Percentiles rank a stretch among this genome's conserved stretches.
Conservation (phyloP, 768 basidiomycete genomes). For the Termitomyces sp. region DNA sequence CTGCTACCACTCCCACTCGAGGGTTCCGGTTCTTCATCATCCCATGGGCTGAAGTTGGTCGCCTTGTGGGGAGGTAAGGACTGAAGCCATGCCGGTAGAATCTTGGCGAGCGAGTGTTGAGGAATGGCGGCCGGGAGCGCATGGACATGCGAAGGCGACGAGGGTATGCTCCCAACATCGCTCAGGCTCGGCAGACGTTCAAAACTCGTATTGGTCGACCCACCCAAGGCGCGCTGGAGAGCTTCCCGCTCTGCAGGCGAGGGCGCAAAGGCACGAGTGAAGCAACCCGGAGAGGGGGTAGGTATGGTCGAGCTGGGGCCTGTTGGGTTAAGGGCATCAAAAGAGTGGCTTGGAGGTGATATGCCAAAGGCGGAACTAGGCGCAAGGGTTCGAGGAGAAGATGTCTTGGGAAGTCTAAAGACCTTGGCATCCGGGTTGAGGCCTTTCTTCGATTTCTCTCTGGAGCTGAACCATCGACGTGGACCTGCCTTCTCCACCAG, state of each 20-base stretch:
- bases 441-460: slow-evolving; percentile 53
- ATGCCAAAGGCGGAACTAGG: slow-evolving; percentile 9
- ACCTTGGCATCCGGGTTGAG: slow-evolving; percentile 86
- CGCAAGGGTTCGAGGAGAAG: slow-evolving; percentile 15
- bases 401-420: slow-evolving; percentile 48
- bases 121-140: slow-evolving; percentile 21
- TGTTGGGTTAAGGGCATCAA: slow-evolving; percentile 58
- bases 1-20: slow-evolving; percentile 5
- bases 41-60: slow-evolving; percentile 79
- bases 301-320: slow-evolving; percentile 36
- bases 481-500: slow-evolving; percentile 25
- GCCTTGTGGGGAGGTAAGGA: slow-evolving; percentile 62
- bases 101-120: slow-evolving; percentile 20
- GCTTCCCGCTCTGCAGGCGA: slow-evolving; percentile 85
- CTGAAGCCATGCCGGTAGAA: slow-evolving; percentile 63
- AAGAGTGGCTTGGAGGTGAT: slow-evolving; percentile 18
- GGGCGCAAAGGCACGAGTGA: slow-evolving; percentile 80
- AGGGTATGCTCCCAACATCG: slow-evolving; percentile 66
- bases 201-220: slow-evolving; percentile 67
- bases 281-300: slow-evolving; percentile 39
- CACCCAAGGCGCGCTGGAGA: slow-evolving; percentile 71
- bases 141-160: slow-evolving; percentile 56
- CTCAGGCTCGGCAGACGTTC: slow-evolving; percentile 76
- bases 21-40: slow-evolving; percentile 51
- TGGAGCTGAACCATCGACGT: slow-evolving; percentile 43